Percentiles rank a stretch among this genome's conserved stretches.
Evolutionary conservation across 371 early-diverging fungal genomes (phyloP).

Genomic region (Mucor circinelloides): DNA sequence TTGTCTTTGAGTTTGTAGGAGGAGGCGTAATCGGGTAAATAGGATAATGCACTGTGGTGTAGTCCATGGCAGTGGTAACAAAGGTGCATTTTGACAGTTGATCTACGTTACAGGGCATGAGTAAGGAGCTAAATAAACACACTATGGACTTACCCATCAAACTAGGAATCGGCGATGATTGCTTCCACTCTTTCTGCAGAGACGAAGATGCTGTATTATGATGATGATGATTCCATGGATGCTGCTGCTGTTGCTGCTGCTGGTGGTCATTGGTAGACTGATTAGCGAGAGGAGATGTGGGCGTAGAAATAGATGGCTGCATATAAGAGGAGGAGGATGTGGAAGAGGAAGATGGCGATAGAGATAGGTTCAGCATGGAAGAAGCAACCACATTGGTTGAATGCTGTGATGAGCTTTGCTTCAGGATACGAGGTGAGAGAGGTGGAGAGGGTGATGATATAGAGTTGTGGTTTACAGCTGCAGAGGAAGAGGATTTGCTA

Average conservation of each 20-base stretch:
- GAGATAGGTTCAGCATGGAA: constrained; percentile 19
- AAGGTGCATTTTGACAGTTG: constrained; percentile 38
- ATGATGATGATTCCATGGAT: neutral
- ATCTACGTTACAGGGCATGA: constrained; percentile 9
- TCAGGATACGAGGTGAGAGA: constrained; percentile 15
- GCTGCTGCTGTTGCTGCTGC: neutral
- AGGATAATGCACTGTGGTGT: constrained; percentile 28
- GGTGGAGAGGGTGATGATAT: constrained; percentile 17
- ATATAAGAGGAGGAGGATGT: constrained; percentile 17
- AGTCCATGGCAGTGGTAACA: constrained; percentile 29
- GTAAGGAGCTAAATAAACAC: neutral
- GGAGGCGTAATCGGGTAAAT: constrained; percentile 32
- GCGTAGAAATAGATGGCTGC: constrained; percentile 25
- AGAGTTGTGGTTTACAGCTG: neutral
- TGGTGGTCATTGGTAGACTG: neutral
- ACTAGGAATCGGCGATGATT: constrained; percentile 28
- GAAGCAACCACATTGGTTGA: constrained; percentile 10
- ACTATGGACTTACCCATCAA: constrained; percentile 22
- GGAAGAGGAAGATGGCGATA: constrained; percentile 32
- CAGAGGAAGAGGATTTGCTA: neutral
- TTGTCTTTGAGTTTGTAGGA: neutral
- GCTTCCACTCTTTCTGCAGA: constrained; percentile 20
- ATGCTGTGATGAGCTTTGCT: constrained; percentile 5
- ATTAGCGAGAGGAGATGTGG: constrained; percentile 15
- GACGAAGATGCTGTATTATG: neutral